Conservation (phyloP, 106 monocot species). For the Chionographis japonica region DNA sequence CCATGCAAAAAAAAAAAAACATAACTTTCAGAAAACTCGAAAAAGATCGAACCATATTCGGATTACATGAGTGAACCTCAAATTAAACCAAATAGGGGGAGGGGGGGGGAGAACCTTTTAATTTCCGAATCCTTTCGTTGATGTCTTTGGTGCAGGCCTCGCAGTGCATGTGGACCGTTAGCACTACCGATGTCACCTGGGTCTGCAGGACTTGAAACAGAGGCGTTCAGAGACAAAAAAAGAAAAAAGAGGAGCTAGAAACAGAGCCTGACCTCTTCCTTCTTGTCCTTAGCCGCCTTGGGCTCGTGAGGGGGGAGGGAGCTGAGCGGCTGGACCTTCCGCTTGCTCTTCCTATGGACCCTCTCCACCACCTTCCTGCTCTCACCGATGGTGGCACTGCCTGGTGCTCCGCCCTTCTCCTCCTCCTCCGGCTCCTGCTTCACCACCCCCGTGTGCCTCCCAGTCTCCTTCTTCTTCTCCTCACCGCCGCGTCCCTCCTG, state of each 20-base stretch:
- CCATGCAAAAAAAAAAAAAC: no score
- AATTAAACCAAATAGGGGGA: constrained; percentile 3
- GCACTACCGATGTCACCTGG: constrained; percentile 45
- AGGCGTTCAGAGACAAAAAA: no score
- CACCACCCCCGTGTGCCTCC: constrained; percentile 64
- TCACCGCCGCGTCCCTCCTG: neutral
- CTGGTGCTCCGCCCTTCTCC: constrained; percentile 67
- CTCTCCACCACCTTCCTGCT: constrained; percentile 64
- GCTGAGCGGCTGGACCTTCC: constrained; percentile 70
- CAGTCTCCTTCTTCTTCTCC: constrained; percentile 37
- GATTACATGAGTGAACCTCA: neutral
- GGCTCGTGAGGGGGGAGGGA: constrained; percentile 50
- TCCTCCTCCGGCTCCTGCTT: constrained; percentile 45
- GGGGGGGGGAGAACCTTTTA: constrained; percentile 42
- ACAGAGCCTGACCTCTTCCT: neutral
- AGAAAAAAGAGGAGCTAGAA: no score
- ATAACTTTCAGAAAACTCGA: no score
- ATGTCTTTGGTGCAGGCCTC: constrained; percentile 90
- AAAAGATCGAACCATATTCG: neutral
- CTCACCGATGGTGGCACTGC: no score
- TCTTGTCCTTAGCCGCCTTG: constrained; percentile 51
- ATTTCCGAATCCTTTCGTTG: constrained; percentile 76
- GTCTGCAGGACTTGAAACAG: constrained; percentile 30
- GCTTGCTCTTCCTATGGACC: constrained; percentile 70
- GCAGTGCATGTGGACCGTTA: constrained; percentile 94